Base-by-base conservation (phyloP, 257 asterid genomes). In the Scutellaria minor region DNA sequence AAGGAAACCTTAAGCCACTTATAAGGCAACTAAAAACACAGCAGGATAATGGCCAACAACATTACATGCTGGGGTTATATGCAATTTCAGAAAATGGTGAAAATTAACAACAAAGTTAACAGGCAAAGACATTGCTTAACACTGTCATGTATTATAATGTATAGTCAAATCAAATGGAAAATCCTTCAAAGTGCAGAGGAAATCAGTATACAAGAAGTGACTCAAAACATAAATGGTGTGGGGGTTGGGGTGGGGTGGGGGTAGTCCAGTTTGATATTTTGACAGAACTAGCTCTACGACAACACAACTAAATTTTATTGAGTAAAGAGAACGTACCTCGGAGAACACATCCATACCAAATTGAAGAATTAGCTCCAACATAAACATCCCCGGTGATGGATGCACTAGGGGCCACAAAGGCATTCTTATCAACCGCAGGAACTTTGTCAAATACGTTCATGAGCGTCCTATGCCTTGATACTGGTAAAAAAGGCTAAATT, bases 291-390 rank as follows among this genome's bases (percentile, higher is more conserved):
- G 11, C 52, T 50, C 18, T 64, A 48, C 46, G 40, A 73, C 14
- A 68, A 11, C 60, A 78, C 53, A 37, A 56, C 60, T 53, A 71
- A 3, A 69, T 47, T 68, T 39, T 41, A 71, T 60, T 72, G 45
- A 52, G 46, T 12, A 39, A 72, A 57, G 35, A 57, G 18, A 40
- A 40, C 88, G 46, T 81, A 93, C 98, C 98, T 85, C 98, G 87
- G 45, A 93, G 85, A 70, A 90, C 95, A 71, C 98, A 93, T 64
- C 98, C 98, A 66, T 93, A 93, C 97, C 98, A 93, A 76, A 93
- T 85, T 69, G 98, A 93, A 62, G 98, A 87, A 77, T 78, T 76
- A 5, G 80, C 83, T 42, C 97, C 97, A 70, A 93, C 83, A 70
- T 76, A 81, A 71, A 92, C 97, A 78, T 92, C 90, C 35, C 98